A percentile compares a stretch with the other conserved stretches of the same genome.
These are phyloP conservation scores for Diplosphaera chodatii DNA, from an alignment of 139 green algal species.

Conservation along the genomic window DNA sequence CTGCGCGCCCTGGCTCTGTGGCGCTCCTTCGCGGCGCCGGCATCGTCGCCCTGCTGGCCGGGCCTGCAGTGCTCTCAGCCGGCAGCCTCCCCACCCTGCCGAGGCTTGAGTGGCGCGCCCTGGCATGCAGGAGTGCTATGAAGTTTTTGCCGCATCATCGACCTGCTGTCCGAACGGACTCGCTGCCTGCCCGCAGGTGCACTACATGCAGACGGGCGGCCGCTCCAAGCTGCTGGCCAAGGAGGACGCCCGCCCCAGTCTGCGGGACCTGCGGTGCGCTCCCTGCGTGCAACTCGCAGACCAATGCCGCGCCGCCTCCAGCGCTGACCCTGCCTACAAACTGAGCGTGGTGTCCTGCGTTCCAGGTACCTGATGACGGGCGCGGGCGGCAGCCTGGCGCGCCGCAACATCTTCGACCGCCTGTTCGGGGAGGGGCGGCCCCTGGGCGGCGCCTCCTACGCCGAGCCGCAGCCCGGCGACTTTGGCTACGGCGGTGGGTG, in stretches of 20 bases:
- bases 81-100: no score
- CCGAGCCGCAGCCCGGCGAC: background rate
- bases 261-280: background rate
- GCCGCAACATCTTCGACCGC: background rate
- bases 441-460: background rate
- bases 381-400: background rate
- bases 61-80: no score
- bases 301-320: no score
- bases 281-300: no score
- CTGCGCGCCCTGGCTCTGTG: no score
- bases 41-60: no score
- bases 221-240: background rate
- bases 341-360: background rate
- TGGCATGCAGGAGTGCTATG: no score
- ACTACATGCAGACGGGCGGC: background rate
- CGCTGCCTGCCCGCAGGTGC: background rate
- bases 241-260: background rate
- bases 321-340: no score
- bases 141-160: no score
- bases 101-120: no score
- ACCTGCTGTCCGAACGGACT: no score
- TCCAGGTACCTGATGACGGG: background rate
- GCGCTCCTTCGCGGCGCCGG: no score
- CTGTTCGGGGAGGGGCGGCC: background rate
- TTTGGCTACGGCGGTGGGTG: background rate